Conservation (phyloP, 208 protist genomes). For the Crithidia thermophila region DNA sequence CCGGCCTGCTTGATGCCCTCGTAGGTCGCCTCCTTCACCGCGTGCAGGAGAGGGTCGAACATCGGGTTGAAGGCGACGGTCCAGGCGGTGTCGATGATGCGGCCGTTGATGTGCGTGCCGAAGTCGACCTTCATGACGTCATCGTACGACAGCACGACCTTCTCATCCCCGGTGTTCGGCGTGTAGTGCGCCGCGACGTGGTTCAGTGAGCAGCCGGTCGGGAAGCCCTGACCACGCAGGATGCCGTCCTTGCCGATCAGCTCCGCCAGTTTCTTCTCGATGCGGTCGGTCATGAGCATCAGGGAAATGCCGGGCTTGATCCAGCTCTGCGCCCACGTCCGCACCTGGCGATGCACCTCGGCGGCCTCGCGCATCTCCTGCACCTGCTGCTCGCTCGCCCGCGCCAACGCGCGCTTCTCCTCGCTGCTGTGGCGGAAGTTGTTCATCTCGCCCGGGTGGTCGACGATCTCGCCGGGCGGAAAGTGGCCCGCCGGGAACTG, state of each 20-base stretch:
- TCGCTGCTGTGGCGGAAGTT: constrained; percentile 88
- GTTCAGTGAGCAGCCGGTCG: constrained; percentile 96
- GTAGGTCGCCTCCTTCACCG: constrained; percentile 97
- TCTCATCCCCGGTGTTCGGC: constrained; percentile 96
- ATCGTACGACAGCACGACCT: constrained; percentile 92
- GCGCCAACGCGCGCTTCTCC: constrained; percentile 93
- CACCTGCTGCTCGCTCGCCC: constrained; percentile 65
- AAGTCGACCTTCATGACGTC: constrained; percentile 99
- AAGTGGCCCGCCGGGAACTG: constrained; percentile 79
- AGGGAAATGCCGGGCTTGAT: constrained; percentile 94
- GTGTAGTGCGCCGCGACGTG: constrained; percentile 98
- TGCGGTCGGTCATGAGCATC: constrained; percentile 91
- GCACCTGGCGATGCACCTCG: constrained; percentile 94
- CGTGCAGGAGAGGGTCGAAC: constrained; percentile 96
- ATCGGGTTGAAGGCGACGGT: constrained; percentile 97
- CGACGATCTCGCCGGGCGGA: constrained; percentile 82
- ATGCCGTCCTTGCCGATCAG: constrained; percentile 93
- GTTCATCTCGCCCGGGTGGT: constrained; percentile 94
- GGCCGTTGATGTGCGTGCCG: constrained; percentile 98
- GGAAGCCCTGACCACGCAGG: constrained; percentile 91
- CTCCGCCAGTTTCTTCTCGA: constrained; percentile 90
- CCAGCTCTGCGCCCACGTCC: constrained; percentile 85
- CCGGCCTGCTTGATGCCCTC: constrained; percentile 96
- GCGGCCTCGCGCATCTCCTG: constrained; percentile 90
- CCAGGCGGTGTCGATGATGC: constrained; percentile 98